A percentile compares a stretch with the other conserved stretches of the same genome.
Conservation (phyloP, 1,284 basidiomycete species). For the Agroathelia rolfsii region DNA sequence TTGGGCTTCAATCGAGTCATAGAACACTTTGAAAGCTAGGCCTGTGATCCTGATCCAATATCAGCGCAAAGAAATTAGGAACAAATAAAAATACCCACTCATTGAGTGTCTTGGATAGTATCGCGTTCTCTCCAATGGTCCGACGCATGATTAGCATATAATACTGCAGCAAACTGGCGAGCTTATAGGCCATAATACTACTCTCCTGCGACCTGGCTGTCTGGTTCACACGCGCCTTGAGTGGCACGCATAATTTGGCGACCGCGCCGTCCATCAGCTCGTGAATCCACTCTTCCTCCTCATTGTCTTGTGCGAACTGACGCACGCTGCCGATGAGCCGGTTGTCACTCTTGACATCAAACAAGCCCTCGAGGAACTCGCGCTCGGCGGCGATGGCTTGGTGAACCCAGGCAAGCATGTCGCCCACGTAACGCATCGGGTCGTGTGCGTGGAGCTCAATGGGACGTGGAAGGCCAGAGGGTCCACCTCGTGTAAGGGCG, state of each 20-base stretch:
- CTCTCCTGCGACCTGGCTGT: constrained; percentile 90
- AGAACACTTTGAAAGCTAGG: constrained; percentile 74
- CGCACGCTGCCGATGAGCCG: constrained; percentile 74
- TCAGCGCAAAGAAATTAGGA: constrained; percentile 1
- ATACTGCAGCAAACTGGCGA: constrained; percentile 91
- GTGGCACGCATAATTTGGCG: constrained; percentile 76
- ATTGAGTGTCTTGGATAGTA: constrained; percentile 67
- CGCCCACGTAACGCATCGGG: constrained; percentile 90
- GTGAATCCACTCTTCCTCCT: constrained; percentile 73
- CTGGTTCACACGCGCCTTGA: constrained; percentile 89
- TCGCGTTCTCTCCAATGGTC: constrained; percentile 77
- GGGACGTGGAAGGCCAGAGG: constrained; percentile 80
- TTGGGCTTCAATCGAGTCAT: constrained; percentile 76
- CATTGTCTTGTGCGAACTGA: constrained; percentile 39
- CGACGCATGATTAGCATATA: constrained; percentile 88
- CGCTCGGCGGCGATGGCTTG: constrained; percentile 91
- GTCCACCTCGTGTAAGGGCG: constrained; percentile 85
- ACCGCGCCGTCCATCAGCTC: constrained; percentile 79
- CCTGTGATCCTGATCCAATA: constrained; percentile 57
- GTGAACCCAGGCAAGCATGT: constrained; percentile 99
- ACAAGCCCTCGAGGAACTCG: constrained; percentile 83
- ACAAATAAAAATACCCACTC: constrained; percentile 47
- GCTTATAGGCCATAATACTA: constrained; percentile 83
- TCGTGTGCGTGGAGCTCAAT: constrained; percentile 98
- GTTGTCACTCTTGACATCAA: constrained; percentile 54